Evolutionary conservation across 2,329 filamentous ascomycete species (phyloP), one percentile per base, ranked within the genome.

Genomic region (Ophiocordyceps unilateralis): DNA sequence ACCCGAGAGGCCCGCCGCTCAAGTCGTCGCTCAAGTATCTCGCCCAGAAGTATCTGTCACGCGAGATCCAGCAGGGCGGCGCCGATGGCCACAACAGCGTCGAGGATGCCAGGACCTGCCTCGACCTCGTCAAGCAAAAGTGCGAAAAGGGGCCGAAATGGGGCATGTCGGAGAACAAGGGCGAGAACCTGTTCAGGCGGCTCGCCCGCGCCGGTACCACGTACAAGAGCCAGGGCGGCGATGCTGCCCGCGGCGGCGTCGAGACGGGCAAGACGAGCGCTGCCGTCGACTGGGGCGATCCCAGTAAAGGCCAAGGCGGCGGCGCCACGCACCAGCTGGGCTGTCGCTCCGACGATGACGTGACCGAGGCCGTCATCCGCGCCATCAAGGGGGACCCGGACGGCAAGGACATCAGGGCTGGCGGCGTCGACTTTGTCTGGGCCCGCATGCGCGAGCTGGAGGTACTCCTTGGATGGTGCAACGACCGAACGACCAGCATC

Each of bases 121-220:
- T 98, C 14, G 88, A 96, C 53, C 78, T 98, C 2, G 78, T 96
- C 40, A 93, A 91, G 61, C 81, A 89, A 56, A 98, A 98, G 60
- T 95, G 89, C 58, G 88, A 96, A 59, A 91, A 84, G 61, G 91
- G 91, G 36, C 83, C 83, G 49, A 63, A 69, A 21, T 98, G 88
- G 84, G 91, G 86, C 30, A 81, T 81, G 0, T 76, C 76, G 41
- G 86, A 93, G 38, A 72, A 78, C 2, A 79, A 78, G 39, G 80
- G 78, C 36, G 91, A 98, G 63, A 89, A 86, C 51, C 77, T 98
- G 41, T 98, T 96, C 67, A 83, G 81, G 51, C 78, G 89, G 10
- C 70, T 98, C 4, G 74, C 71, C 4, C 70, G 79, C 39, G 67
- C 76, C 15, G 76, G 76, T 40, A 74, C 71, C 12, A 64, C 68